phyloP scores from a whole-genome alignment of 169 alveolate species.

The Plasmodium inui region DNA sequence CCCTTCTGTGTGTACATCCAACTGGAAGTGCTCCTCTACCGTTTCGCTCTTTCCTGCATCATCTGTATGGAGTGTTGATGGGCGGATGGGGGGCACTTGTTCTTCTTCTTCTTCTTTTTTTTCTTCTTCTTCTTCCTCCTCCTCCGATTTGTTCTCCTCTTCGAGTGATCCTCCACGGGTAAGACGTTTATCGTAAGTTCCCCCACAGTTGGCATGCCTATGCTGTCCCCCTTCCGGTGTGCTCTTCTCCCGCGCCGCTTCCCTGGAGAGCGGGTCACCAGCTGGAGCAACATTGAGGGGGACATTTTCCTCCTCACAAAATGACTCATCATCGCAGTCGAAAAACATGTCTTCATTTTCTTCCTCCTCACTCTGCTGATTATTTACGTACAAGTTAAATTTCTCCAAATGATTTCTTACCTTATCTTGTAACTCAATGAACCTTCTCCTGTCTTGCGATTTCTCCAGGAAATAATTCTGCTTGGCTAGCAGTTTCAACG shows the following conservation, averaged over 20 bases:
- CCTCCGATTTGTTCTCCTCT: background rate
- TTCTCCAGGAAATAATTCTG: conserved; percentile 83
- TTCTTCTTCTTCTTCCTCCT: background rate
- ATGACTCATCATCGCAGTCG: conserved; percentile 62
- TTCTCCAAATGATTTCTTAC: conserved; percentile 21
- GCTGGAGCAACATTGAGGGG: background rate
- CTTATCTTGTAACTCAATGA: conserved; percentile 43
- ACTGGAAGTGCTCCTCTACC: background rate
- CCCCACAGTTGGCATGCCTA: background rate
- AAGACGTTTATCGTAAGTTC: background rate
- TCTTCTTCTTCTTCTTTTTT: background rate
- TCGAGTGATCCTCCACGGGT: background rate
- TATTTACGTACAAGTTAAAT: conserved; percentile 13
- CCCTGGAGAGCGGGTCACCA: background rate
- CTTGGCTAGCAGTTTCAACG: conserved; percentile 78
- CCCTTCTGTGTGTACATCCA: background rate
- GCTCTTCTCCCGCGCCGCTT: background rate
- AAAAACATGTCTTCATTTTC: conserved; percentile 62
- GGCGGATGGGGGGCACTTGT: background rate
- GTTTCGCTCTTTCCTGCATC: background rate
- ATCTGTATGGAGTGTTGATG: background rate
- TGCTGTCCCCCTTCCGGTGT: background rate
- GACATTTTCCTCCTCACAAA: conserved; percentile 20
- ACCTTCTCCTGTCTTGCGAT: conserved; percentile 74
- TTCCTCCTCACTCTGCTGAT: conserved; percentile 29